phyloP scores from a whole-genome alignment of 2,329 filamentous ascomycete species.

The Macrophomina tecta region DNA sequence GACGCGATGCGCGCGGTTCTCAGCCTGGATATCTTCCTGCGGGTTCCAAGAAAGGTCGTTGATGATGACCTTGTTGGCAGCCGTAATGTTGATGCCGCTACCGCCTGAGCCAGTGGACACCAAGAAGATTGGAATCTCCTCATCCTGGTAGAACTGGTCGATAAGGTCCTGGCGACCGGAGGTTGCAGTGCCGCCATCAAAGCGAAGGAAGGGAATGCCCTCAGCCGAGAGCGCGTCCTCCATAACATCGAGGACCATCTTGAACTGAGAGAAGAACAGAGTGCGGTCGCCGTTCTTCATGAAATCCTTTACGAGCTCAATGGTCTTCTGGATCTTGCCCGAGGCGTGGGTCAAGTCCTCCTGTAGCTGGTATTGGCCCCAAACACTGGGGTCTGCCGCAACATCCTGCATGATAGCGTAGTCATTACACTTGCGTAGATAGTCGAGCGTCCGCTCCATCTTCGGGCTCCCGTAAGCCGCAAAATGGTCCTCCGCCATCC shows the following conservation, averaged over 20 bases:
- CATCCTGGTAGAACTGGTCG: slow-evolving; percentile 80
- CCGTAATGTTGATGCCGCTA: slow-evolving; percentile 95
- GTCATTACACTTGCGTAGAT: too few relatives aligned
- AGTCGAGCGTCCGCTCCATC: too few relatives aligned
- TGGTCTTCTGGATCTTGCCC: slow-evolving; percentile 84
- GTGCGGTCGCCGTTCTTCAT: slow-evolving; percentile 82
- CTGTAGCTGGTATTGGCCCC: slow-evolving; percentile 61
- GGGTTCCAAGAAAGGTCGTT: slow-evolving; percentile 98
- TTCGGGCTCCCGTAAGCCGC: slow-evolving; percentile 59
- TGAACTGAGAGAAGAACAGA: slow-evolving; percentile 93
- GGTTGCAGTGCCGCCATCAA: slow-evolving; percentile 85
- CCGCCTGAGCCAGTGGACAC: slow-evolving; percentile 93
- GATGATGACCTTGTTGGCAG: slow-evolving; percentile 96
- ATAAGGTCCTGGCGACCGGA: slow-evolving; percentile 85
- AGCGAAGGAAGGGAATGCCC: slow-evolving; percentile 77
- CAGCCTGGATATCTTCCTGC: slow-evolving; percentile 96
- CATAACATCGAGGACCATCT: slow-evolving; percentile 87
- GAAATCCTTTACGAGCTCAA: slow-evolving; percentile 75
- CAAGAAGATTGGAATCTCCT: slow-evolving; percentile 84
- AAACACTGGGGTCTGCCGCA: background rate
- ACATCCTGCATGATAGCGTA: slow-evolving; percentile 58
- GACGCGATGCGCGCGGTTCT: slow-evolving; percentile 94
- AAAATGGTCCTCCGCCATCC: slow-evolving; percentile 80
- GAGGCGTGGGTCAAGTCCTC: slow-evolving; percentile 72
- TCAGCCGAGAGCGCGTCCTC: slow-evolving; percentile 78